These are phyloP conservation scores for Jamesozyma rosinii DNA, from an alignment of 805 yeast species.

Conservation along the genomic window DNA sequence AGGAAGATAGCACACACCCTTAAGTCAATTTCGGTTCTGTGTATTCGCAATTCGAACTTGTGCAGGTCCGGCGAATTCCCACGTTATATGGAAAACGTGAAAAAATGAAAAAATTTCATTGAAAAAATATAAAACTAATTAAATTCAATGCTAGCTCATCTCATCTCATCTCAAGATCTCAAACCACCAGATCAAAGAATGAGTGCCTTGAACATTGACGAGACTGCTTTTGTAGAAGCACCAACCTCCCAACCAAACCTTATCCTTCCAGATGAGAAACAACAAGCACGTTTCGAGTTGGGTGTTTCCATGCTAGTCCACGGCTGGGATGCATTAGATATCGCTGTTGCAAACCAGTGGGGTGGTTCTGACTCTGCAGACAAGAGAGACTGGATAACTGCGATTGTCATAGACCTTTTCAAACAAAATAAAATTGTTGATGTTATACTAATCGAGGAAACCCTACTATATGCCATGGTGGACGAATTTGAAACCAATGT, in stretches of 20 bases:
- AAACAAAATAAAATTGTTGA: conserved; percentile 56
- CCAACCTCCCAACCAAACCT: conserved; percentile 34
- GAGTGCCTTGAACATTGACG: conserved; percentile 19
- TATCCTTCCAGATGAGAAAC: conserved; percentile 46
- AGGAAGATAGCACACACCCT: too few species aligned
- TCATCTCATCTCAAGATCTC: too few species aligned
- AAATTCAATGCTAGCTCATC: too few species aligned
- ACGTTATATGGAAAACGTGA: too few species aligned
- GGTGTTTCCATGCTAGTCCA: conserved; percentile 90
- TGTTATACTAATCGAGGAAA: conserved; percentile 70
- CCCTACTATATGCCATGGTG: conserved; percentile 78
- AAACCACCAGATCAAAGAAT: too few species aligned
- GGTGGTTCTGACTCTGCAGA: conserved; percentile 90
- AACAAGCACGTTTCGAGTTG: conserved; percentile 79
- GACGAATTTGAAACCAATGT: conserved; percentile 88
- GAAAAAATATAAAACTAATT: too few species aligned
- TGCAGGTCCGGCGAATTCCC: too few species aligned
- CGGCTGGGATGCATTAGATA: conserved; percentile 77
- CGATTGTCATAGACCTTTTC: conserved; percentile 71
- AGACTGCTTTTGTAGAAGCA: conserved; percentile 48
- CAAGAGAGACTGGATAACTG: conserved; percentile 92
- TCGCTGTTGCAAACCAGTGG: conserved; percentile 89
- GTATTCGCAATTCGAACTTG: too few species aligned
- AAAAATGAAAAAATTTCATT: too few species aligned
- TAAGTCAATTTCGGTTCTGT: too few species aligned